Evolutionary conservation across 768 basidiomycete species (phyloP).

Genomic region (Dentipellis sp.): DNA sequence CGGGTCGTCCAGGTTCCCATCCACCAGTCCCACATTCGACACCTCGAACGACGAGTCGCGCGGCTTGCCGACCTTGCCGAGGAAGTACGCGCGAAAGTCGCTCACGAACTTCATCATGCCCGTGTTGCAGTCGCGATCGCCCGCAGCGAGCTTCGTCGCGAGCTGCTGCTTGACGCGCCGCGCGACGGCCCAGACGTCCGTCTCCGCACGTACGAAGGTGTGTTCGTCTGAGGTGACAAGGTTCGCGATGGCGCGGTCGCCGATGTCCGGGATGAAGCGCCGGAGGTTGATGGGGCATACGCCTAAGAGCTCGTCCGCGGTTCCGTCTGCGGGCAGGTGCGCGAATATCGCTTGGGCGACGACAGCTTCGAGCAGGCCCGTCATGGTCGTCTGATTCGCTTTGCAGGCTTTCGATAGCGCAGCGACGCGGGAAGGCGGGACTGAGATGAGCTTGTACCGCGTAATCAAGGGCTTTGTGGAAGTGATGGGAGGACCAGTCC

Average conservation of each 20-base stretch:
- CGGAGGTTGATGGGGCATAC: neutral
- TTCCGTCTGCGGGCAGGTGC: neutral
- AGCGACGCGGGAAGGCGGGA: neutral
- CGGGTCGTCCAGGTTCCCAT: neutral
- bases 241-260: neutral
- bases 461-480: neutral
- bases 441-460: neutral
- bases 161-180: neutral
- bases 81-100: neutral
- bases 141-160: neutral
- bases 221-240: neutral
- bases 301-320: neutral
- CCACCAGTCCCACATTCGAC: neutral
- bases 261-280: neutral
- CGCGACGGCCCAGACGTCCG: neutral
- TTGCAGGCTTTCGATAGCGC: neutral
- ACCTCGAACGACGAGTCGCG: neutral
- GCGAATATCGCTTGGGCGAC: neutral
- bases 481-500: neutral
- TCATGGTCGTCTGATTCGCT: neutral
- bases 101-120: neutral
- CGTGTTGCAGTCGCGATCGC: neutral
- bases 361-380: neutral
- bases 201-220: neutral
- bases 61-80: neutral